Base-by-base conservation (phyloP, 1,284 basidiomycete genomes). In the Heterobasidion annosum region DNA sequence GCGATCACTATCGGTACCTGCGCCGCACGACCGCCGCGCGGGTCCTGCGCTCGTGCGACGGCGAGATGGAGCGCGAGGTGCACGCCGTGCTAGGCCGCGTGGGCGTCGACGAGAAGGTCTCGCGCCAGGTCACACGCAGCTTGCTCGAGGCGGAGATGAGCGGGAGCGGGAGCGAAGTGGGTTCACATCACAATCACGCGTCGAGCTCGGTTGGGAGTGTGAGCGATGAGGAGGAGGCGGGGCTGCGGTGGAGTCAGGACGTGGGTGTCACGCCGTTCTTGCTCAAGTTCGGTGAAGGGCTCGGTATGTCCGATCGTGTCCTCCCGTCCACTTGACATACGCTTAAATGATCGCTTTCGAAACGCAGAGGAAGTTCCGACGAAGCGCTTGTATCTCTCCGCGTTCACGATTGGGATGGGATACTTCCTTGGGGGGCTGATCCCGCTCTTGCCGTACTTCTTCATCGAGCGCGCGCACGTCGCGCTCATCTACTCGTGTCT, bases 51-150 rank as follows among this genome's bases (percentile, higher is more conserved):
- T 92, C 87, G 52, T 98, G 96, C 67, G 81, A 84, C 18, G 92
- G 92, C 54, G 95, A 98, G 74, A 91, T 98, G 82, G 93, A 98
- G 71, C 83, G 95, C 51, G 96, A 98, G 68, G 93, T 98, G 0
- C 78, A 87, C 58, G 88, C 83, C 45, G 83, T 99, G 3, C 83
- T 98, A 10, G 90, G 88, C 1, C 88, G 91, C 0, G 79, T 97
- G 50, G 96, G 96, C 48, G 82, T 99, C 35, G 88, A 94, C 60
- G 85, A 93, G 64, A 77, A 78, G 47, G 81, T 92, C 6, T 93
- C 89, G 56, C 77, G 83, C 13, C 78, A 83, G 32, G 91, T 98
- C 19, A 91, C 93, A 0, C 78, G 81, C 57, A 83, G 79, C 62
- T 73, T 96, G 44, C 73, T 83, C 51, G 77, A 82, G 37, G 78